Evolutionary conservation across 352 stramenopile species (phyloP), one percentile per base, ranked within the genome.

Genomic region (Globisporangium carolinianum): DNA sequence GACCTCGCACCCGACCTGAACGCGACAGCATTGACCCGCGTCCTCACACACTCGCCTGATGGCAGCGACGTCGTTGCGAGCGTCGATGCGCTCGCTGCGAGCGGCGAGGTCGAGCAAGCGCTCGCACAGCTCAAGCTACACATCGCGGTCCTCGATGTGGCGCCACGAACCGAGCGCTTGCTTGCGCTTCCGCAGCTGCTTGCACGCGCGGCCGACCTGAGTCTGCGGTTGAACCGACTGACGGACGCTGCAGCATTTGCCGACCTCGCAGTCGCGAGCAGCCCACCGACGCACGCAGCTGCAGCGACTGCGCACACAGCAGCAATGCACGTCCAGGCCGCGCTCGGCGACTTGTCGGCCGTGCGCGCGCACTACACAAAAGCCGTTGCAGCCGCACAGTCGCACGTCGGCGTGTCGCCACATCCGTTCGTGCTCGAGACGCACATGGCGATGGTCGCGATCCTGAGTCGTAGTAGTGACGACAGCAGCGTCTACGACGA

Each of bases 401-500:
- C 72, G 66, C 68, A 76, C 37, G 63, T 91, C 11, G 78, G 78
- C 4, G 32, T 35, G 0, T 32, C 24, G 24, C 35, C 46, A 0
- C 75, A 88, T 53, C 64, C 69, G 12, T 32, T 79, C 12, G 32
- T 87, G 9, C 69, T 72, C 15, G 69, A 79, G 18, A 75, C 68
- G 0, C 74, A 77, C 52, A 67, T 78, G 60, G 65, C 66, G 10
- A 83, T 87, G 75, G 61, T 68, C 0, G 72, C 79, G 38, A 81
- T 85, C 17, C 53, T 70, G 5, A 11, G 41, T 3, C 52, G 67
- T 2, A 41, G 59, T 14, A 55, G 65, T 4, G 63, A 83, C 11
- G 38, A 8, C 42, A n/a, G 12, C 14, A 47, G 42, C 42, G 37
- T 50, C 39, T 43, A 43, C 39, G 58, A 68, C 12, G 64, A 68